Conservation (phyloP, 2,329 filamentous ascomycete species). For the Colletotrichum noveboracense region DNA sequence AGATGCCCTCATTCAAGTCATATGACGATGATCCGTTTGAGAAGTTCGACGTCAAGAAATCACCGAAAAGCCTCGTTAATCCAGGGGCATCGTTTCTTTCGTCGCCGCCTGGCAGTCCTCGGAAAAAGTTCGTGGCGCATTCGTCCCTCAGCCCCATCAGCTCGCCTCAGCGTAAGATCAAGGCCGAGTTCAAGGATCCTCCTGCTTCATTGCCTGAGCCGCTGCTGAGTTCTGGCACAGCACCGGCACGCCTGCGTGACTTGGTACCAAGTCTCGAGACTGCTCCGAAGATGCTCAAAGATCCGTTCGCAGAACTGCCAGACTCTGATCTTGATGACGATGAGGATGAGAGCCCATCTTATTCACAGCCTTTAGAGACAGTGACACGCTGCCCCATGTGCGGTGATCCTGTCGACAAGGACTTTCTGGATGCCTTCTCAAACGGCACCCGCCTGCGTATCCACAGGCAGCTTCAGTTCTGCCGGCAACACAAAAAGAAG, state of each 20-base stretch:
- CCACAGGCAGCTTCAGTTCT: constrained; percentile 66
- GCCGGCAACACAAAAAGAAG: constrained; percentile 63
- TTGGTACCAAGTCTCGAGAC: not conserved
- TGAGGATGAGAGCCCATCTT: not conserved
- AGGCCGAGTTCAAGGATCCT: not conserved
- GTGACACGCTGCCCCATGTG: constrained; percentile 71
- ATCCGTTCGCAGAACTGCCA: constrained; percentile 14
- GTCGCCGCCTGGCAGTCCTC: not conserved
- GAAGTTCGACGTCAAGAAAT: not conserved
- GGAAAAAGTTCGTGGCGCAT: not conserved
- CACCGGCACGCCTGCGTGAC: not conserved
- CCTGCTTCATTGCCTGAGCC: not conserved
- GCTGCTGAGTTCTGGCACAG: not conserved
- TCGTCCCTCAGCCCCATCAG: constrained; percentile 8
- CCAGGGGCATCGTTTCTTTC: not conserved
- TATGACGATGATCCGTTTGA: constrained; percentile 18
- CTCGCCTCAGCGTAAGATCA: not conserved
- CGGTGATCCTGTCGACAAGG: constrained; percentile 59
- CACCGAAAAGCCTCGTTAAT: not conserved
- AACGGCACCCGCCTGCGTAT: constrained; percentile 56
- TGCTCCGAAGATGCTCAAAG: not conserved
- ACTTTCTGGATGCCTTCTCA: constrained; percentile 58
- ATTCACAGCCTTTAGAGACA: constrained; percentile 19
- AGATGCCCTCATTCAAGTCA: constrained; percentile 9
- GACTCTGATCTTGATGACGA: not conserved